Evolutionary conservation across 2,329 filamentous ascomycete genomes (phyloP), one percentile per base, ranked within the genome.

Genomic region (Lachnellula willkommii): DNA sequence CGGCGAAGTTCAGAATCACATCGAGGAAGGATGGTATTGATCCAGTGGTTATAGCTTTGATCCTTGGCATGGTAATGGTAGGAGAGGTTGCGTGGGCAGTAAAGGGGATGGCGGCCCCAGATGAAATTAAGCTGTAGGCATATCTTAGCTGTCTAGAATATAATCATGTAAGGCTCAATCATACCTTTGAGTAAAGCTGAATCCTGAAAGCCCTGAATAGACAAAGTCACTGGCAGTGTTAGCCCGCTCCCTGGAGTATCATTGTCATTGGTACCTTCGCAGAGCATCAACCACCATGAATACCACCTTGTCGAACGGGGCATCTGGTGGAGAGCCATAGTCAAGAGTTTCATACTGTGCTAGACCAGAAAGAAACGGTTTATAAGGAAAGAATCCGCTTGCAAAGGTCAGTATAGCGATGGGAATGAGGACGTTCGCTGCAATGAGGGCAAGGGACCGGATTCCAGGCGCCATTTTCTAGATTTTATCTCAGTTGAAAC

Each of bases 231-330:
- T 95, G 61, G 24, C 5, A 42, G 35, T 53, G 57, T 73, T 56
- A 70, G 62, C 55, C 50, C n/a, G n/a, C 3, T 35, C n/a, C 47
- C 28, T 42, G 15, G 14, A 45, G 15, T 47, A 28, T 24, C 20
- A 26, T 20, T 22, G 20, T 12, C 1, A 20, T 48, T 53, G 69
- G 57, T 79, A 91, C 89, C 89, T 95, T 72, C 92, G 82, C 70
- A 99, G 73, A 24, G 94, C 93, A 80, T 99, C 94, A 28, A 99
- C 88, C 6, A 99, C 91, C 93, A 99, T 97, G 71, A 99, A 96
- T 53, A 99, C 79, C 52, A 97, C 77, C 67, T 87, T 91, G 72
- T 97, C 85, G 71, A 99, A 99, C 0, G 88, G 84, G 36, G 89
- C 80, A 49, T 78, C 73, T 3, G 88, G 84, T 6, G 79, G 79